phyloP scores from a whole-genome alignment of 148 eudicot species.

The Heliamphora exappendiculata region DNA sequence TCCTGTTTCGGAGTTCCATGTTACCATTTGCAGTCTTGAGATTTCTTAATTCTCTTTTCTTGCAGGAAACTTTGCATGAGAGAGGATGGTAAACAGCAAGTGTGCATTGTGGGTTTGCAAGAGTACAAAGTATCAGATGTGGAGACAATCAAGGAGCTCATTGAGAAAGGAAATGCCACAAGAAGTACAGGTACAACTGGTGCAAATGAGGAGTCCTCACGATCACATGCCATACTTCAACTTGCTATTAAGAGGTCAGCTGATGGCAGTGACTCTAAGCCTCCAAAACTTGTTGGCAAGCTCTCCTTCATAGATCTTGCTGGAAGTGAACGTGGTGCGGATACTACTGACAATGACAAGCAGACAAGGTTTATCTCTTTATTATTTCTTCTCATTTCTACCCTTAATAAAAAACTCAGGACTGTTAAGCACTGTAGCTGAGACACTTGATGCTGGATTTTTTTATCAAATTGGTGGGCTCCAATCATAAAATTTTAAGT shows the following conservation, averaged over 20 bases:
- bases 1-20: background rate
- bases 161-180: conserved; percentile 80
- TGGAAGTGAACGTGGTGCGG: conserved; percentile 99
- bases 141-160: conserved; percentile 88
- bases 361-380: conserved; percentile 65
- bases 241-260: conserved; percentile 69
- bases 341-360: conserved; percentile 96
- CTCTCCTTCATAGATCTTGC: conserved; percentile 99
- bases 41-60: conserved; percentile 5
- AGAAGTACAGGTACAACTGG: conserved; percentile 99
- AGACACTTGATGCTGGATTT: background rate
- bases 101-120: conserved; percentile 94
- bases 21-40: background rate
- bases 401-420: background rate
- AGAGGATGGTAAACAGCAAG: conserved; percentile 98
- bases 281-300: conserved; percentile 79
- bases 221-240: conserved; percentile 99
- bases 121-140: conserved; percentile 87
- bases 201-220: conserved; percentile 98
- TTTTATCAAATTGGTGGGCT: background rate
- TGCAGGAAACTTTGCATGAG: conserved; percentile 91
- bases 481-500: background rate
- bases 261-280: conserved; percentile 74
- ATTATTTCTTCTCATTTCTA: background rate
- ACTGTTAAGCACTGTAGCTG: conserved; percentile 4